Evolutionary conservation across 495 filamentous ascomycete genomes (phyloP).

Genomic region (Aspergillus affinis): DNA sequence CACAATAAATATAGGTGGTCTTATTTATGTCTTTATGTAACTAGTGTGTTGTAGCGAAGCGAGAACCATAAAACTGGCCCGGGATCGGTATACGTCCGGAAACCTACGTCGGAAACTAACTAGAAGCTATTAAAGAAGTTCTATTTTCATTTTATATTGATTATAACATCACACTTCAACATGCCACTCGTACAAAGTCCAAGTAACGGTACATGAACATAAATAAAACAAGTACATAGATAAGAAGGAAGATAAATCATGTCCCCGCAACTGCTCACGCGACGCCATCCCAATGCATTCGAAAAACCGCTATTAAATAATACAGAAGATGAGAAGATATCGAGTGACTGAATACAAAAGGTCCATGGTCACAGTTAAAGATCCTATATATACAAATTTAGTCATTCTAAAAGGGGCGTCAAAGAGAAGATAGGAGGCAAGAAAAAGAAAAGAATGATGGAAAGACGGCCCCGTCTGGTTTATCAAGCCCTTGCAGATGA

Average conservation of each 20-base stretch:
- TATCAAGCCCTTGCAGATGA: constrained; percentile 35
- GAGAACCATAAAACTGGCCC: not conserved
- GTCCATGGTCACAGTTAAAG: constrained; percentile 1
- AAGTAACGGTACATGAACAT: not conserved
- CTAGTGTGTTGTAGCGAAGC: too few species aligned
- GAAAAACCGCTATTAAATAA: constrained; percentile 14
- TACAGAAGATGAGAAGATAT: constrained; percentile 7
- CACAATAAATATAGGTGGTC: too few species aligned
- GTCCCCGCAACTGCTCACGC: not conserved
- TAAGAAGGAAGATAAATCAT: not conserved
- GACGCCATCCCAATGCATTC: constrained; percentile 25
- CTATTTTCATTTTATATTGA: not conserved
- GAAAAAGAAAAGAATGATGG: constrained; percentile 12
- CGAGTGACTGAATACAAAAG: constrained; percentile 6
- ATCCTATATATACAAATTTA: constrained; percentile 15
- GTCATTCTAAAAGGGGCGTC: not conserved
- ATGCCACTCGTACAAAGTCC: not conserved
- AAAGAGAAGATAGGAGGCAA: not conserved
- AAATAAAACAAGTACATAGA: not conserved
- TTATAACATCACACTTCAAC: not conserved
- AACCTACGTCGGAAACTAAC: too few species aligned
- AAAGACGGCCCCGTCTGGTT: not conserved
- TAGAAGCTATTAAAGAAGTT: too few species aligned
- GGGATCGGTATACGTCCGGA: too few species aligned
- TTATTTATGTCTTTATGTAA: too few species aligned